Evolutionary conservation across 768 basidiomycete species (phyloP), one percentile per base, ranked within the genome.

Genomic region (Xanthoconium stramineum): DNA sequence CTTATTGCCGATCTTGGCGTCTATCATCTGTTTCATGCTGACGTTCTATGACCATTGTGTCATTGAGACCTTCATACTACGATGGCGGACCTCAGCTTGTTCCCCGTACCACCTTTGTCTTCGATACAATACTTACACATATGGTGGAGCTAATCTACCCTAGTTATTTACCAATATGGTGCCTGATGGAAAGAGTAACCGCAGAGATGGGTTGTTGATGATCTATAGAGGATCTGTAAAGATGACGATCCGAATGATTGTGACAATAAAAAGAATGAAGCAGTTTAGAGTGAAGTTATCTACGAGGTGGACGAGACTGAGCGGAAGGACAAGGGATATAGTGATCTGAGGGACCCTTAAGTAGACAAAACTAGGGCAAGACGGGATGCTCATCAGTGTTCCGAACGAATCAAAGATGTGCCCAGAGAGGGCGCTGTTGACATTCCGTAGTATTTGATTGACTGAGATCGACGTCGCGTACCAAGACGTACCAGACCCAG

Each of bases 271-370:
- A 67, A 47, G 38, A 67, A 67, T 2, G 65, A 66, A 19, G 37
- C 62, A 8, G 67, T 24, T 47, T 66, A 65, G 17, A 66, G 64
- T 59, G 47, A 66, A 57, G 37, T 64, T 66, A 28, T 66, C 65
- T 11, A 66, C 62, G 6, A 66, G 58, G 7, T 56, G 65, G 29
- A 64, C 54, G 36, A 66, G 60, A 43, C 65, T 67, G 32, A 66
- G 65, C 0, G 65, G 65, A n/a, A 66, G 50, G 33, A 66, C 49
- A 0, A 67, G 36, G 20, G 33, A 56, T 4, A 66, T 30, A 9
- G 65, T 60, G 24, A 67, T 59, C 65, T 65, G 17, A 10, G 20
- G 5, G n/a, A 15, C n/a, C 2, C 2, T 3, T 65, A 59, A 64
- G 55, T 15, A 6, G 5, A 38, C 11, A 5, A 24, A 20, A 10